Base-by-base conservation (phyloP, 148 eudicot species). In the Rhododendron simsii region DNA sequence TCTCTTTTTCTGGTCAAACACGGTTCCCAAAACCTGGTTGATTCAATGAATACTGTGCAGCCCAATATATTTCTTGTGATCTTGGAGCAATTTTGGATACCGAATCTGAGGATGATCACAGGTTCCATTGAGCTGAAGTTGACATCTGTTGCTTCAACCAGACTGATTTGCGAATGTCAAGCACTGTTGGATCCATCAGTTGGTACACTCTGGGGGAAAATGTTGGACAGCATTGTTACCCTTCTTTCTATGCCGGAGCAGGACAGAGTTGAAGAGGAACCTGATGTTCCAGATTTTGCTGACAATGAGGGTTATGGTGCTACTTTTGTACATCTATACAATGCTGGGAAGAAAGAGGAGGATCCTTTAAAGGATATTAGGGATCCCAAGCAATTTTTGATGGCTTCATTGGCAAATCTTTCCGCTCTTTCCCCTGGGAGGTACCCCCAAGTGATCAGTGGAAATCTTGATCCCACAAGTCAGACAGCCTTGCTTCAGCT, bases 181-280 rank as follows among this genome's bases (percentile, higher is more conserved):
- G 86, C 89, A 55, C 87, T 93, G 61, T 48, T 92, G 88, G 93
- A 94, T 86, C 92, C 99, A 85, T 87, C 88, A 37, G 85, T 91
- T 86, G 85, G 91, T 86, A 86, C 67, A 50, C 89, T 86, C 51
- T 95, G 99, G 98, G 99, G 98, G 83, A 78, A 91, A 89, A 88
- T 97, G 98, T 88, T 97, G 75, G 96, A 97, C 89, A 95, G 98
- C 86, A 93, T 97, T 86, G 93, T 97, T 81, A 94, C 96, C 65
- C 98, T 97, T 87, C 89, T 94, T 81, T 94, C 98, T 21, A 86
- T 93, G 84, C 95, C 98, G 1, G 99, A 97, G 88, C 92, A 97
- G 88, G 95, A 94, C 63, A 93, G 99, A 88, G 95, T 97, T 80
- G 94, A 89, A 86, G 98, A 94, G 37, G 99, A 95, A 88, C 81